These are phyloP conservation scores for Urtica urens DNA, from an alignment of 306 rosid species.

Conservation along the genomic window DNA sequence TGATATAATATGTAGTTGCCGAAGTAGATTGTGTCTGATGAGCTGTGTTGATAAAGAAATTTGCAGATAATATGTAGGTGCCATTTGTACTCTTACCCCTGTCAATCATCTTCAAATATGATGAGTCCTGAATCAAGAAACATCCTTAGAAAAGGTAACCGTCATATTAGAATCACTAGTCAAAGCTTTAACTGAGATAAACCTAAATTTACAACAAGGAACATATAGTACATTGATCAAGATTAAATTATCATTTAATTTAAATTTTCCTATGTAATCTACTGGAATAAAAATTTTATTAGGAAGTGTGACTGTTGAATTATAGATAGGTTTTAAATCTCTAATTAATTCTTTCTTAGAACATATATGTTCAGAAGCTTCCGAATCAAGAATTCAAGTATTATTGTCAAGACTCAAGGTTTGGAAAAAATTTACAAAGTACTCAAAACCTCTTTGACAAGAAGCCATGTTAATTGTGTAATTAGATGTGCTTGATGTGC, in stretches of 20 bases:
- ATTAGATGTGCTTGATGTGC: too few relatives aligned
- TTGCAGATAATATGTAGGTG: neutral
- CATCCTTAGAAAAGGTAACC: neutral
- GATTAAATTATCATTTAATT: neutral
- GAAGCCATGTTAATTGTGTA: too few relatives aligned
- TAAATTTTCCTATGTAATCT: neutral
- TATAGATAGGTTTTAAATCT: neutral
- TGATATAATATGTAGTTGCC: neutral
- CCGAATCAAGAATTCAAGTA: neutral
- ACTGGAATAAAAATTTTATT: neutral
- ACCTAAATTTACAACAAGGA: neutral
- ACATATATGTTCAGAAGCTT: neutral
- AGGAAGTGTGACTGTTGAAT: neutral
- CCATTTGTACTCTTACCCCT: neutral
- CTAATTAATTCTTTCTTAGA: neutral
- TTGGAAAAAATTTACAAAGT: too few relatives aligned
- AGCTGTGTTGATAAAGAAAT: neutral
- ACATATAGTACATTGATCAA: neutral
- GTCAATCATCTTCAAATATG: neutral
- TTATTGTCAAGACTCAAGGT: neutral
- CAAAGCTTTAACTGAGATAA: neutral
- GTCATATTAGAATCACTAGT: neutral
- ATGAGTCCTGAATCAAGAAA: neutral
- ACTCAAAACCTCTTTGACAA: too few relatives aligned
- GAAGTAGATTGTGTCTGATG: too few relatives aligned